Evolutionary conservation across 768 basidiomycete genomes (phyloP).

Genomic region (Collybia sp.): DNA sequence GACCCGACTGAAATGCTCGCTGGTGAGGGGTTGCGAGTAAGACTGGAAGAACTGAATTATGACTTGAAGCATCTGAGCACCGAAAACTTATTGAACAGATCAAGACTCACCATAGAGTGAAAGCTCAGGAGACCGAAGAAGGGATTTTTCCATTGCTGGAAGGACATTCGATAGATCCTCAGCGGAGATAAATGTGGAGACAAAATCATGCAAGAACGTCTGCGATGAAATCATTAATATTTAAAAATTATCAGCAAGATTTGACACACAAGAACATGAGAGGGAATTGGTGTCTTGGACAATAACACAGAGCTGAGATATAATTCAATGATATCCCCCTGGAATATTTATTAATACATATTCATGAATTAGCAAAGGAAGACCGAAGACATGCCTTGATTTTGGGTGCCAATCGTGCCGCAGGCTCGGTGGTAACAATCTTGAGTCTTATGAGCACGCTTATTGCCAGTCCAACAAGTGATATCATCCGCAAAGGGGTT

Average conservation of each 20-base stretch:
- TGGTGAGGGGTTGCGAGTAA: constrained; percentile 45
- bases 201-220: constrained; percentile 59
- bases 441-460: constrained; percentile 71
- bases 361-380: neutral
- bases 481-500: constrained; percentile 29
- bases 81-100: constrained; percentile 1
- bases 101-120: constrained; percentile 53
- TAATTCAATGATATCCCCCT: constrained; percentile 56
- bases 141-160: constrained; percentile 73
- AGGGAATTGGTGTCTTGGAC: constrained; percentile 57
- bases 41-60: constrained; percentile 54
- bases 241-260: neutral
- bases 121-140: constrained; percentile 79
- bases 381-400: constrained; percentile 34
- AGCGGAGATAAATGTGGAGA: constrained; percentile 42
- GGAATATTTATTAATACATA: constrained; percentile 1
- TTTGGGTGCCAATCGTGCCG: constrained; percentile 37
- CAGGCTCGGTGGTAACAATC: constrained; percentile 37
- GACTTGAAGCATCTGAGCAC: constrained; percentile 26
- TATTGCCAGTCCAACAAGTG: constrained; percentile 64
- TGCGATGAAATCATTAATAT: constrained; percentile 18
- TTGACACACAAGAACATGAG: constrained; percentile 50
- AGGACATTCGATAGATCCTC: constrained; percentile 55
- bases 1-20: constrained; percentile 45
- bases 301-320: constrained; percentile 63